These are phyloP conservation scores for Deinandra increscens DNA, from an alignment of 129 eudicot species.

Conservation along the genomic window DNA sequence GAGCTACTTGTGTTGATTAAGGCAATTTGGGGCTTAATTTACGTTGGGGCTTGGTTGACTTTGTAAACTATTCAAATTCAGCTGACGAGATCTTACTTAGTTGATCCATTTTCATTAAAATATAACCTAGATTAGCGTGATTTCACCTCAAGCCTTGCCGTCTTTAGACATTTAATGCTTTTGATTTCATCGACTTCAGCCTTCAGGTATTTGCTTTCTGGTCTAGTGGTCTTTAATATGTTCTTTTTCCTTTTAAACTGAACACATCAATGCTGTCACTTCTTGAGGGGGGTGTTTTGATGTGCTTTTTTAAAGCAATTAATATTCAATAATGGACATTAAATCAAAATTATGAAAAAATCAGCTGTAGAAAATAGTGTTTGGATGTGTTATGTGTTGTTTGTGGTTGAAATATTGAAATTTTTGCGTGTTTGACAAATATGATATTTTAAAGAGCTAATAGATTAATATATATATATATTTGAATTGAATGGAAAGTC, in stretches of 20 bases:
- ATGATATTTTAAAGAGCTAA: too few species aligned
- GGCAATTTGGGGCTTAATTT: not conserved
- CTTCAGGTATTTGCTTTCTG: too few species aligned
- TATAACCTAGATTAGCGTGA: not conserved
- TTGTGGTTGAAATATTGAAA: too few species aligned
- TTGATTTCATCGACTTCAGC: too few species aligned
- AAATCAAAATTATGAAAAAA: too few species aligned
- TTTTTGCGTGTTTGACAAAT: too few species aligned
- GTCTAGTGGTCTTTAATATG: not conserved
- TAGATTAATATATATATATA: too few species aligned
- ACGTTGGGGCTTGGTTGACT: not conserved
- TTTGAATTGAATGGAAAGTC: too few species aligned
- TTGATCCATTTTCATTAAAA: not conserved
- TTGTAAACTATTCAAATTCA: not conserved
- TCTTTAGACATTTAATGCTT: not conserved
- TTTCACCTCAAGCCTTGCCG: not conserved
- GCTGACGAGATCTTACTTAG: not conserved
- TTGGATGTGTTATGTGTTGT: too few species aligned
- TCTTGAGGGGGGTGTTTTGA: not conserved
- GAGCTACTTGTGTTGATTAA: not conserved
- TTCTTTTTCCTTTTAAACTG: not conserved
- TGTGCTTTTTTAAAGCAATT: not conserved
- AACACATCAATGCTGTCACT: not conserved
- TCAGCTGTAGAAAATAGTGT: too few species aligned
- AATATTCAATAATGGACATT: too few species aligned